phyloP scores from a whole-genome alignment of 345 rosid genomes.

The Bruguiera sexangula region DNA sequence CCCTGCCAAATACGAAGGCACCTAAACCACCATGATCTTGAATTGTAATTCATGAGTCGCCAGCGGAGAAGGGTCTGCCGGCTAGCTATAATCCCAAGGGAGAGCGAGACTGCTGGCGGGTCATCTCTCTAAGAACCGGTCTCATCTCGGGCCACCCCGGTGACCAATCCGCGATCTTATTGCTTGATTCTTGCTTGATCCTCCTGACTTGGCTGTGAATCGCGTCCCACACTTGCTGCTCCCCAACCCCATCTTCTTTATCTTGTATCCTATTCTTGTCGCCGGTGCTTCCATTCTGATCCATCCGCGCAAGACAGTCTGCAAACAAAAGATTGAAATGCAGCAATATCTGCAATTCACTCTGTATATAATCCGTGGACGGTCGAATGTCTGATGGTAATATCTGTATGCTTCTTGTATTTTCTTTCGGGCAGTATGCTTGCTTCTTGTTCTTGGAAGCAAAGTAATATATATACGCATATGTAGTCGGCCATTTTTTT shows the following conservation, averaged over 20 bases:
- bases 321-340: too few species aligned
- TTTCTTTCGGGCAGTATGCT: too few species aligned
- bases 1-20: not conserved
- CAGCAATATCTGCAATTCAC: too few species aligned
- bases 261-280: too few species aligned
- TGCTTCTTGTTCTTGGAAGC: too few species aligned
- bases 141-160: not conserved
- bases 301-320: too few species aligned
- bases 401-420: too few species aligned
- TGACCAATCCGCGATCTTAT: not conserved
- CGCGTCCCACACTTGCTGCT: not conserved
- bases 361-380: too few species aligned
- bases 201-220: not conserved
- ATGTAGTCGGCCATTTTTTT: too few species aligned
- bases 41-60: not conserved
- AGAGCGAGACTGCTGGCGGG: conserved; percentile 5
- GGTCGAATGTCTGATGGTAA: too few species aligned
- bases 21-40: not conserved
- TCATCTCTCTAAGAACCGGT: not conserved
- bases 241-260: not conserved
- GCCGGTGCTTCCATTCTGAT: too few species aligned
- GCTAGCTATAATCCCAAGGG: not conserved
- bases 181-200: conserved; percentile 5
- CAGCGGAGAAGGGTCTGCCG: not conserved
- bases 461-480: too few species aligned